Percentiles rank a stretch among this genome's conserved stretches.
These are phyloP conservation scores for Candida sonorensis DNA, from an alignment of 805 yeast genomes.

Conservation along the genomic window DNA sequence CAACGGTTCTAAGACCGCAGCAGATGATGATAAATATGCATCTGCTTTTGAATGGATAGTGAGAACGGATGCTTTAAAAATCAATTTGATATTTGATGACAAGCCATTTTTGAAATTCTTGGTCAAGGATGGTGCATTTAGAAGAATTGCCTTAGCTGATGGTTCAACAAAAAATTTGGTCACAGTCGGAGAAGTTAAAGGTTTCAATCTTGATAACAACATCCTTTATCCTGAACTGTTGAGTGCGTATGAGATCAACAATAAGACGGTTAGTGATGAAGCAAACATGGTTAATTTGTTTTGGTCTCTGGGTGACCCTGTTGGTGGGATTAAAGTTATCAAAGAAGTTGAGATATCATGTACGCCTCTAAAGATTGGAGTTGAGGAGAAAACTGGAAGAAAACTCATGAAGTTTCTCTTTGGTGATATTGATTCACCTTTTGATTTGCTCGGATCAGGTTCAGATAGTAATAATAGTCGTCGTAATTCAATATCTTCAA, in stretches of 20 bases:
- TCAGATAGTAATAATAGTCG: neutral
- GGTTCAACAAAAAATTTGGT: constrained; percentile 62
- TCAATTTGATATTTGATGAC: constrained; percentile 59
- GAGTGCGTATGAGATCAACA: constrained; percentile 34
- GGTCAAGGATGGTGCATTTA: constrained; percentile 52
- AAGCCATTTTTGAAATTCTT: constrained; percentile 66
- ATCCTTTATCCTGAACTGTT: constrained; percentile 68
- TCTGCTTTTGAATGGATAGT: constrained; percentile 48
- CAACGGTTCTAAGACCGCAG: constrained; percentile 15
- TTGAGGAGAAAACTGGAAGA: constrained; percentile 67
- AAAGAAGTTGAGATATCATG: constrained; percentile 53
- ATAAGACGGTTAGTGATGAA: constrained; percentile 10
- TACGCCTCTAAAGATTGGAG: constrained; percentile 61
- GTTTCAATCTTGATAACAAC: constrained; percentile 52
- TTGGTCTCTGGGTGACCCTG: constrained; percentile 81
- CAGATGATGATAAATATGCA: constrained; percentile 16
- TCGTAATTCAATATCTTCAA: constrained; percentile 2
- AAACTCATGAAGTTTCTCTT: constrained; percentile 63
- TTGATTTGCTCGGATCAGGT: neutral
- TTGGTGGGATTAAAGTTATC: constrained; percentile 87
- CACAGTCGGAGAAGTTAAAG: constrained; percentile 56
- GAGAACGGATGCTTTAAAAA: constrained; percentile 59
- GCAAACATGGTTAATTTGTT: constrained; percentile 35
- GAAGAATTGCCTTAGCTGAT: constrained; percentile 55
- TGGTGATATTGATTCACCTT: constrained; percentile 37